phyloP scores from a whole-genome alignment of 1,284 basidiomycete species.

The Apiotrichum domesticum region DNA sequence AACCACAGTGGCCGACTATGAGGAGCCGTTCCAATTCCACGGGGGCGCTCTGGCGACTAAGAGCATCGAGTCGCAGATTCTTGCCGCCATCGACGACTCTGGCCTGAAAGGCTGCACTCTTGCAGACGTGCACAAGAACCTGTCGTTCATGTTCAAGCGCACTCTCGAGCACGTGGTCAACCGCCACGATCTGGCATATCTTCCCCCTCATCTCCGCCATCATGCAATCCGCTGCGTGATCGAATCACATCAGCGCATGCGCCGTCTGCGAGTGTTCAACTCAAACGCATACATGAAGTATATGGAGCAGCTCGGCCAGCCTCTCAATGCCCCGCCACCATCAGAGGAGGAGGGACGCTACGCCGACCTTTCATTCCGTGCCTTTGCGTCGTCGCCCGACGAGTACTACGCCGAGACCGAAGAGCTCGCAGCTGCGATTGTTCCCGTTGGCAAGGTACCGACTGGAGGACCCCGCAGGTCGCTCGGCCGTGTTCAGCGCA shows the following conservation, averaged over 20 bases:
- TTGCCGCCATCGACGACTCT: constrained; percentile 17
- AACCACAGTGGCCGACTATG: constrained; percentile 15
- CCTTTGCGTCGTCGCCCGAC: constrained; percentile 3
- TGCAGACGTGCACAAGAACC: constrained; percentile 17
- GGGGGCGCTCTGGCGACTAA: constrained; percentile 12
- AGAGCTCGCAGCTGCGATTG: not conserved
- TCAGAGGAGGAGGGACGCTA: constrained; percentile 22
- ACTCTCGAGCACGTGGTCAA: constrained; percentile 31
- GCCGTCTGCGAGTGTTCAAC: constrained; percentile 30
- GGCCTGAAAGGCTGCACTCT: constrained; percentile 23
- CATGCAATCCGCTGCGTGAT: constrained; percentile 24
- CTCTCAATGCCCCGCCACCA: constrained; percentile 13
- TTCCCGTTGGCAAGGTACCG: constrained; percentile 2
- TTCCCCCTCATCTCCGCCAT: constrained; percentile 28
- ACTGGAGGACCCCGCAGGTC: not conserved
- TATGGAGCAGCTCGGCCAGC: constrained; percentile 20
- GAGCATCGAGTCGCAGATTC: constrained; percentile 28
- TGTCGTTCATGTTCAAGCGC: constrained; percentile 27
- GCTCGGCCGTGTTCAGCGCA: not conserved
- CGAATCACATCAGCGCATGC: constrained; percentile 31
- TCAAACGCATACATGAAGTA: constrained; percentile 21
- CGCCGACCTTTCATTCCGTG: constrained; percentile 18
- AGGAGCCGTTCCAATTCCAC: constrained; percentile 8
- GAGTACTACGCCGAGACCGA: constrained; percentile 6
- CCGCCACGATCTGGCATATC: constrained; percentile 22